A percentile compares a stretch with the other conserved stretches of the same genome.
Evolutionary conservation across 2,329 filamentous ascomycete genomes (phyloP).

Genomic region (Hymenoscyphus linearis): DNA sequence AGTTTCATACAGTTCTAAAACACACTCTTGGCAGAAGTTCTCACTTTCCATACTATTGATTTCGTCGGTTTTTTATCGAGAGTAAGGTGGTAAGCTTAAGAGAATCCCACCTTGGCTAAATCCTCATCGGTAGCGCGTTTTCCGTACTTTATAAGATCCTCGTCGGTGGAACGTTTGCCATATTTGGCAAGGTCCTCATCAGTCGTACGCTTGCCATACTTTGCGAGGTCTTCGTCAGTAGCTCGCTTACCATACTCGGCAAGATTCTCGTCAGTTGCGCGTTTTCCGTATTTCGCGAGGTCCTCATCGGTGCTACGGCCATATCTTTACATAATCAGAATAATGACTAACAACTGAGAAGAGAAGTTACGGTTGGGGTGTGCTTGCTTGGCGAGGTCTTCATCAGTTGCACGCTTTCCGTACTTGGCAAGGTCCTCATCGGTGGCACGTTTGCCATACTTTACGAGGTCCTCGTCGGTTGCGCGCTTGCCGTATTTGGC

Average conservation of each 20-base stretch:
- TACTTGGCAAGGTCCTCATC: slow-evolving; percentile 3
- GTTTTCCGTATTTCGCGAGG: too few species aligned
- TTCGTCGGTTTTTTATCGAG: neutral
- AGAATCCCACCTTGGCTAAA: neutral
- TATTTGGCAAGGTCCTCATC: too few species aligned
- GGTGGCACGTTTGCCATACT: neutral
- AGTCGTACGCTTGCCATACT: too few species aligned
- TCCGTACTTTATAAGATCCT: too few species aligned
- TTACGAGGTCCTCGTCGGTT: neutral
- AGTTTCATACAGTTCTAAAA: neutral
- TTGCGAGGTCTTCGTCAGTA: too few species aligned
- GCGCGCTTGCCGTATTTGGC: slow-evolving; percentile 1
- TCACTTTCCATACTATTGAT: neutral
- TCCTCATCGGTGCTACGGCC: too few species aligned
- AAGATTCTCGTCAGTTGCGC: too few species aligned
- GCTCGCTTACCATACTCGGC: too few species aligned
- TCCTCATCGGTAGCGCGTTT: slow-evolving; percentile 1
- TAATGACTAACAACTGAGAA: too few species aligned
- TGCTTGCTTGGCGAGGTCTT: slow-evolving; percentile 5
- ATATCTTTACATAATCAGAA: too few species aligned
- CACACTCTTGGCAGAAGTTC: neutral
- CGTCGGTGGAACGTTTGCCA: too few species aligned
- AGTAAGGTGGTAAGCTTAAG: neutral
- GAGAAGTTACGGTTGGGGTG: too few species aligned
- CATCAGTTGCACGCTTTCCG: neutral